Evolutionary conservation across 148 eudicot species (phyloP).

Genomic region (Silene latifolia): DNA sequence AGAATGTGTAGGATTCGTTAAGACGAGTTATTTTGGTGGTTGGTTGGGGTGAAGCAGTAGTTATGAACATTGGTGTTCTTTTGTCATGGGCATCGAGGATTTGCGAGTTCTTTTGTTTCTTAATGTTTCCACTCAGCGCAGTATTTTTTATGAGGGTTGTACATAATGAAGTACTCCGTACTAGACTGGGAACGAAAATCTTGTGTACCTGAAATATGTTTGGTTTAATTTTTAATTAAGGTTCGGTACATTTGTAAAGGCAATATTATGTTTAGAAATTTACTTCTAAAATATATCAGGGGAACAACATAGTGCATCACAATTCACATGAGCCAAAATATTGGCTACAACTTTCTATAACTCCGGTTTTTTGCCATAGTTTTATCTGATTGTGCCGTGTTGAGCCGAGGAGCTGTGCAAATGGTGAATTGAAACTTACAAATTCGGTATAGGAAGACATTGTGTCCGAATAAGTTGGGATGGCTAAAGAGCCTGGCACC

Average conservation of each 20-base stretch:
- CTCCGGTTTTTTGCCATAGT: too few species aligned
- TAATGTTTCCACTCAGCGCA: neutral
- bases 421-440: too few species aligned
- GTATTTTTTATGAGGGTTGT: slow-evolving; percentile 8
- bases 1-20: neutral
- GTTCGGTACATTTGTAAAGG: neutral
- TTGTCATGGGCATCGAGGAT: slow-evolving; percentile 13
- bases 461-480: too few species aligned
- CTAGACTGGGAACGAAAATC: neutral
- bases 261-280: neutral
- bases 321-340: too few species aligned
- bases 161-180: neutral
- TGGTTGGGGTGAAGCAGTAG: neutral
- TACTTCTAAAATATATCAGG: too few species aligned
- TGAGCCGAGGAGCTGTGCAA: too few species aligned
- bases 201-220: neutral
- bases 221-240: too few species aligned
- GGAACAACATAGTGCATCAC: too few species aligned
- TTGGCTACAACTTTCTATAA: too few species aligned
- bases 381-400: too few species aligned
- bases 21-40: slow-evolving; percentile 10
- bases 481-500: too few species aligned
- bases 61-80: slow-evolving; percentile 1
- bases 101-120: neutral
- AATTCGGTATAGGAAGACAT: too few species aligned